Conservation (phyloP, 225 moss, liverwort and hornwort species). For the Climacium dendroides region DNA sequence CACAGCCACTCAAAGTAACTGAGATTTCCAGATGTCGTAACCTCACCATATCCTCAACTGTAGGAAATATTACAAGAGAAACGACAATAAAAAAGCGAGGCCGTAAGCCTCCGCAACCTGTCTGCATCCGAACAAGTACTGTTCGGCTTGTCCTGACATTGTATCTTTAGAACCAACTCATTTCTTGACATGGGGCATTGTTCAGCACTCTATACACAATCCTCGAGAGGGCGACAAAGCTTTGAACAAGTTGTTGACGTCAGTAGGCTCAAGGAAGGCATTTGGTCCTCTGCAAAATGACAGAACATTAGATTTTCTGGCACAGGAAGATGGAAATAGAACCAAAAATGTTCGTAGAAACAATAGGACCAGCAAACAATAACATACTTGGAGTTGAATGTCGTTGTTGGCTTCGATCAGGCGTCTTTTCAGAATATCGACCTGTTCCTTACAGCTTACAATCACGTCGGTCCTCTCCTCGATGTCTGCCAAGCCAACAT, state of each 20-base stretch:
- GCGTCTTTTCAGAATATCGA: slow-evolving; percentile 47
- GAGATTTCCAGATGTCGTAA: background rate
- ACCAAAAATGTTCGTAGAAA: background rate
- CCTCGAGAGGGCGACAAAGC: background rate
- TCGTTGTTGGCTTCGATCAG: slow-evolving; percentile 58
- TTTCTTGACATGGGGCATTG: background rate
- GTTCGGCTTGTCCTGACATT: background rate
- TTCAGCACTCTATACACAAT: background rate
- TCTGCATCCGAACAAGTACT: background rate
- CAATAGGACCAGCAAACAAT: background rate
- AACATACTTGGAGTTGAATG: slow-evolving; percentile 54
- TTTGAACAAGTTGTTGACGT: background rate
- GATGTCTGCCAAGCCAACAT: slow-evolving; percentile 33
- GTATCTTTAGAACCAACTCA: background rate
- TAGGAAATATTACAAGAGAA: background rate
- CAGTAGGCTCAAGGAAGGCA: slow-evolving; percentile 50
- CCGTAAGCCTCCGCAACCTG: background rate
- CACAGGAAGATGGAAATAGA: background rate
- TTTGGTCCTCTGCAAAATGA: slow-evolving; percentile 51
- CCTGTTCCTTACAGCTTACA: slow-evolving; percentile 60
- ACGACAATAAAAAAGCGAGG: background rate
- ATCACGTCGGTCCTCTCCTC: slow-evolving; percentile 30
- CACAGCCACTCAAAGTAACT: background rate
- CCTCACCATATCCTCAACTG: background rate
- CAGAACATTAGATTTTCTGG: background rate